Base-by-base conservation (phyloP, 1,284 basidiomycete genomes). In the Tausonia pullulans region DNA sequence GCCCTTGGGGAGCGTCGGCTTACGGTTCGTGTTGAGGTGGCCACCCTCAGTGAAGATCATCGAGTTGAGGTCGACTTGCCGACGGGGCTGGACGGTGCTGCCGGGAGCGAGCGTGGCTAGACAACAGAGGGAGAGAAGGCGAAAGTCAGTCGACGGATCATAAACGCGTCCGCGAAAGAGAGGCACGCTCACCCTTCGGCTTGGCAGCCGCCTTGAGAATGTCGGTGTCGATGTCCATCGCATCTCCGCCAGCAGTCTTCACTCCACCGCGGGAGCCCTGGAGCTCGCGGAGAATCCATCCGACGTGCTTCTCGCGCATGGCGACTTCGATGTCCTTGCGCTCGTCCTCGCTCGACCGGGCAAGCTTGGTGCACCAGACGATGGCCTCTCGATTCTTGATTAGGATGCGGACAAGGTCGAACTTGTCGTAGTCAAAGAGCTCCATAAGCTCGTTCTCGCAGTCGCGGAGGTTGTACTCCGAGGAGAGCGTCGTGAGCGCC, bases 371-470 rank as follows among this genome's bases (percentile, higher is more conserved):
- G 74, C 94, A 98, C 96, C 96, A 99, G 0, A 98, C 91, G 60
- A 98, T 82, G 64, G 93, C 87, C 63, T 98, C 96, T 62, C 94
- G 85, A 78, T 98, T 98, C 77, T 94, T 94, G 72, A 95, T 85
- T 73, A 98, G 87, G 63, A 86, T 87, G 41, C 89, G 88, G 70
- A 93, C 93, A 66, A 95, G 83, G 65, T 93, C 87, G 80, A 96
- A 97, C 69, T 82, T 80, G 71, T 90, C 84, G 77, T 92, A 98
- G 66, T 98, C 92, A 75, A 98, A 98, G 48, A 98, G 81, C 70
- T 98, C 95, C 86, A 98, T 98, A 44, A 99, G 82, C 71, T 87
- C 84, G 77, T 98, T 99, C 77, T 99, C 96, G 74, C 90, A 88
- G 77, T 98, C 95, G 66, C 96, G 90, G 49, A 91, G 80, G 75